These are phyloP conservation scores for Isabelozyma gotoi DNA, from an alignment of 805 yeast species.

Conservation along the genomic window DNA sequence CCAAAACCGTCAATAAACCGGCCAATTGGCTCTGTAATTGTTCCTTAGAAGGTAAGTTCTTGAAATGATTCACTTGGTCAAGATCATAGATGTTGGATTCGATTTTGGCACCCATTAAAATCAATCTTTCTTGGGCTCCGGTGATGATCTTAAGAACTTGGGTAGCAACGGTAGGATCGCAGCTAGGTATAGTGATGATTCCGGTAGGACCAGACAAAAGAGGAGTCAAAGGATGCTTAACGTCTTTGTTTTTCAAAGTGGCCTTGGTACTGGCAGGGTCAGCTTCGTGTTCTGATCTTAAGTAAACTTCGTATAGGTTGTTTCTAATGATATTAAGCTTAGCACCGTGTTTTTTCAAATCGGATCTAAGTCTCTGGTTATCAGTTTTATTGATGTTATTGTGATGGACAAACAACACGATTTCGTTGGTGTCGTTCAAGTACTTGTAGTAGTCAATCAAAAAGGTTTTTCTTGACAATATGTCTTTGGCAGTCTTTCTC, in stretches of 20 bases:
- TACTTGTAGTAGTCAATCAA: constrained; percentile 77
- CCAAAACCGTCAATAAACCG: constrained; percentile 76
- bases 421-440: constrained; percentile 63
- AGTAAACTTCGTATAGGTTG: constrained; percentile 68
- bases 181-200: constrained; percentile 61
- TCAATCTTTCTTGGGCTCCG: constrained; percentile 66
- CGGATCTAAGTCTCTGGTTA: constrained; percentile 59
- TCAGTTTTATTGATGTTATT: constrained; percentile 75
- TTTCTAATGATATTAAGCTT: constrained; percentile 67
- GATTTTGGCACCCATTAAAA: constrained; percentile 82
- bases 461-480: constrained; percentile 79
- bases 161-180: constrained; percentile 70
- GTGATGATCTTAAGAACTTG: constrained; percentile 61
- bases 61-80: constrained; percentile 57
- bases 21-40: constrained; percentile 79
- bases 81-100: constrained; percentile 58
- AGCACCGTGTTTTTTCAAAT: constrained; percentile 66
- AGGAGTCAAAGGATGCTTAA: constrained; percentile 65
- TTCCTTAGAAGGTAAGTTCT: constrained; percentile 68
- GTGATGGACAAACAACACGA: constrained; percentile 80
- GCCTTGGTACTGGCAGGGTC: constrained; percentile 75
- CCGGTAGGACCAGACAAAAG: constrained; percentile 87
- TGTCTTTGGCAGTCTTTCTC: constrained; percentile 58
- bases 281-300: constrained; percentile 62
- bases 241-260: constrained; percentile 38